Evolutionary conservation across 768 basidiomycete species (phyloP), one percentile per base, ranked within the genome.

Genomic region (Baorangia bicolor): DNA sequence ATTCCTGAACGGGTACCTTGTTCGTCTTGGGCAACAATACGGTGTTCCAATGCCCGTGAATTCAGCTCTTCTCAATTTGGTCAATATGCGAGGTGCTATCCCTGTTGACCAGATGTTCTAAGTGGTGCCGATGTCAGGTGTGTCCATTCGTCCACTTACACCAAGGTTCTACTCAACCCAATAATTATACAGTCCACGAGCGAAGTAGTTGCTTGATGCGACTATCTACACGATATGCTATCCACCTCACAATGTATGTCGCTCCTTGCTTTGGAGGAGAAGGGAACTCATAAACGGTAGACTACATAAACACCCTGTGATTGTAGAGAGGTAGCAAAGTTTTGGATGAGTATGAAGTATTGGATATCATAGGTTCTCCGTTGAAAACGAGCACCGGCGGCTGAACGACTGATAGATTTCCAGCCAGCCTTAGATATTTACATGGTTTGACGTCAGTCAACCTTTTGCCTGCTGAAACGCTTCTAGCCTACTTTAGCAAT

Each of bases 1-100:
- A 18, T 90, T 75, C 63, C 76, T 97, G 63, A 94, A 91, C 56
- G 94, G 95, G 5, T 92, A 94, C 68, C 70, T 98, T 46, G 66
- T 85, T 28, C 72, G 74, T 9, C 72, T 93, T 9, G 95, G 88
- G 25, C 61, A 72, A 44, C 69, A 76, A 37, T 80, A 87, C 61
- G 73, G 75, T 7, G 74, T 94, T 30, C 69, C 73, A 18, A 88
- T 86, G 66, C 83, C 84, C 6, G 76, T 79, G 25, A 89, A 77
- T 53, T 68, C 77, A 2, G 73, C 76, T n/a, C 74, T 92, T 44
- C 66, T 78, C 35, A 74, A 84, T 49, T 74, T 91, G 59, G 73
- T 90, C 57, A 80, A 81, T 62, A 74, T 88, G 77, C 82, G 86
- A 49, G 69, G 70, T 38, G 64, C 69, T 13, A 77, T 88, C 53